Percentiles rank a stretch among this genome's conserved stretches.
These are phyloP conservation scores for Suillus ampliporus DNA, from an alignment of 768 basidiomycete species.

Conservation along the genomic window DNA sequence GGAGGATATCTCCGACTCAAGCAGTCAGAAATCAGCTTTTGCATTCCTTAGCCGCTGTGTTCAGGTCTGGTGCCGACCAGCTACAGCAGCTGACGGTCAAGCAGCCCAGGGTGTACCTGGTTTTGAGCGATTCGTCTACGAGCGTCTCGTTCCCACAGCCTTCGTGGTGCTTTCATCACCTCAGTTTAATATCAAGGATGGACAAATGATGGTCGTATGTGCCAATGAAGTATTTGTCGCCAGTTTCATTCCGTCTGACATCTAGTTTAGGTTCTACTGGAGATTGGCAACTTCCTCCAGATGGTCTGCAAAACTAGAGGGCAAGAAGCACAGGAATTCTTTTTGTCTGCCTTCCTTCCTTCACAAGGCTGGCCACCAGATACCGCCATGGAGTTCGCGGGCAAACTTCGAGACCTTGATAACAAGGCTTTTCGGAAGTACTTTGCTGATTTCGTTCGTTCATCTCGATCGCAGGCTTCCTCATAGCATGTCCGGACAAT, in stretches of 20 bases:
- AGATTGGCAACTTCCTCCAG: constrained; percentile 87
- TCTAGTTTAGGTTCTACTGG: constrained; percentile 74
- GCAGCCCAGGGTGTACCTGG: constrained; percentile 70
- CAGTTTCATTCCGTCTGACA: not conserved
- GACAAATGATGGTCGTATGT: constrained; percentile 76
- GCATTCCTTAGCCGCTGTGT: constrained; percentile 76
- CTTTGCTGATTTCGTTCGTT: constrained; percentile 82
- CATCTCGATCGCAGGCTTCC: constrained; percentile 58
- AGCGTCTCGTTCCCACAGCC: constrained; percentile 78
- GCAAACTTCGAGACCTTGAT: constrained; percentile 76
- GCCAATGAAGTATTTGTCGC: not conserved
- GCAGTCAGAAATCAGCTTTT: constrained; percentile 80
- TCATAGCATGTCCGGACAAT: constrained; percentile 47
- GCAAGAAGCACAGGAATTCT: constrained; percentile 81
- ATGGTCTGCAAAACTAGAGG: constrained; percentile 77
- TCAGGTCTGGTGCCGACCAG: constrained; percentile 67
- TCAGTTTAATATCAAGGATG: constrained; percentile 88
- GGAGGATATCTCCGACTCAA: constrained; percentile 76
- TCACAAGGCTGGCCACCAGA: constrained; percentile 87
- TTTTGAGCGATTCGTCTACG: constrained; percentile 92
- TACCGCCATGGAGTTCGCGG: constrained; percentile 76
- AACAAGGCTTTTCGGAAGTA: constrained; percentile 83
- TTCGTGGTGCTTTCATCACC: constrained; percentile 82
- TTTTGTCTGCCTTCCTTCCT: constrained; percentile 81
- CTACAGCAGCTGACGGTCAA: constrained; percentile 37